phyloP scores from a whole-genome alignment of 169 alveolate genomes.

The Amoebophrya sp. region DNA sequence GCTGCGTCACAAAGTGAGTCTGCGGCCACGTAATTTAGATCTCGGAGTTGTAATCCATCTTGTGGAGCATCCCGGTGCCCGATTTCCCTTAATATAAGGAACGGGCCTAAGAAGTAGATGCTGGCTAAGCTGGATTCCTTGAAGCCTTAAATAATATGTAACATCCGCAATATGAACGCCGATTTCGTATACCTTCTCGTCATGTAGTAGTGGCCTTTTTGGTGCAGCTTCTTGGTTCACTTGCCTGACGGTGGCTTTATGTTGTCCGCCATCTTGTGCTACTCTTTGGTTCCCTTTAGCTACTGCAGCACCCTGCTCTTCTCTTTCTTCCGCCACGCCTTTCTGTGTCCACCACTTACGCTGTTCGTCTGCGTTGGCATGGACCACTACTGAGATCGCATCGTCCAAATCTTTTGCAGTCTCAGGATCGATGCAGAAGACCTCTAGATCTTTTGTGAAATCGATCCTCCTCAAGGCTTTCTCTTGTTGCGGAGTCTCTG shows the following conservation, averaged over 20 bases:
- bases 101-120: no score
- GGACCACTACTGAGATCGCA: background rate
- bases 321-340: no score
- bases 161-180: background rate
- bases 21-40: no score
- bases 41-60: no score
- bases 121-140: no score
- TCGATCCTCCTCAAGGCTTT: background rate
- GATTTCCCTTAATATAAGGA: no score
- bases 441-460: background rate
- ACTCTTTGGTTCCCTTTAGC: no score
- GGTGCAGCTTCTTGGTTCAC: no score
- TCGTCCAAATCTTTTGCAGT: background rate
- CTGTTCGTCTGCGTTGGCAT: background rate
- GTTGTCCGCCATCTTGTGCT: no score
- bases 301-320: no score
- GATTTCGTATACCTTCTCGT: background rate
- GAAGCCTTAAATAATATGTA: background rate
- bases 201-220: background rate
- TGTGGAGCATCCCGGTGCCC: no score
- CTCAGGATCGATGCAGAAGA: background rate
- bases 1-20: background rate
- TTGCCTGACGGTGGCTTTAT: no score
- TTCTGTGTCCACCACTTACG: background rate
- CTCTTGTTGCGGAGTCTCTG: background rate